A percentile compares a stretch with the other conserved stretches of the same genome.
These are phyloP conservation scores for Thraustotheca clavata DNA, from an alignment of 352 stramenopile genomes.

Conservation along the genomic window DNA sequence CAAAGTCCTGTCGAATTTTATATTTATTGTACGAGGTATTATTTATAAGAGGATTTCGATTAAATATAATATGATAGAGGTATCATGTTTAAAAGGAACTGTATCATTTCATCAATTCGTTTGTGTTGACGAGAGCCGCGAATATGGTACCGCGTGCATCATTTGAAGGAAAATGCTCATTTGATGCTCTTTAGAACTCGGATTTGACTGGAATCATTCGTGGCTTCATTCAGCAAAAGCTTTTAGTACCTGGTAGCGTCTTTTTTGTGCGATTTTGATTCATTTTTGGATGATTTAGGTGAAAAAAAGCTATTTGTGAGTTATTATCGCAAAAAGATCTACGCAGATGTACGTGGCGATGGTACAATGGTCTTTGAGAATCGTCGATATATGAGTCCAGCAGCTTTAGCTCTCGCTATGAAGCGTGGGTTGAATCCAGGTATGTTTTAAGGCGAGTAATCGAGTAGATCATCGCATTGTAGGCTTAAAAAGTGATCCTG, in stretches of 20 bases:
- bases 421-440: conserved; percentile 72
- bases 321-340: conserved; percentile 74
- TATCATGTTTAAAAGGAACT: too few species aligned
- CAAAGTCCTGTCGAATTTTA: too few species aligned
- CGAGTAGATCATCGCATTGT: not conserved
- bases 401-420: conserved; percentile 67
- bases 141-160: too few species aligned
- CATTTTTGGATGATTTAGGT: conserved; percentile 22
- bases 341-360: conserved; percentile 61
- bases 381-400: conserved; percentile 59
- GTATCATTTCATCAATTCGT: too few species aligned
- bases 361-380: conserved; percentile 73
- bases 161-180: too few species aligned
- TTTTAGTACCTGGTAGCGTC: conserved; percentile 39
- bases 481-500: conserved; percentile 69
- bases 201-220: conserved; percentile 17
- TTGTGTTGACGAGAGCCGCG: too few species aligned
- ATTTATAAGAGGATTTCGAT: too few species aligned
- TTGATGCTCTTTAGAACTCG: conserved; percentile 13
- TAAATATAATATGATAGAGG: too few species aligned
- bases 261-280: not conserved
- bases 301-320: conserved; percentile 70
- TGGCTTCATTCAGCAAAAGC: conserved; percentile 54
- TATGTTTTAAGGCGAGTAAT: conserved; percentile 24
- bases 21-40: too few species aligned